phyloP scores from a whole-genome alignment of 2,329 filamentous ascomycete genomes.

The Aureobasidium sp. region DNA sequence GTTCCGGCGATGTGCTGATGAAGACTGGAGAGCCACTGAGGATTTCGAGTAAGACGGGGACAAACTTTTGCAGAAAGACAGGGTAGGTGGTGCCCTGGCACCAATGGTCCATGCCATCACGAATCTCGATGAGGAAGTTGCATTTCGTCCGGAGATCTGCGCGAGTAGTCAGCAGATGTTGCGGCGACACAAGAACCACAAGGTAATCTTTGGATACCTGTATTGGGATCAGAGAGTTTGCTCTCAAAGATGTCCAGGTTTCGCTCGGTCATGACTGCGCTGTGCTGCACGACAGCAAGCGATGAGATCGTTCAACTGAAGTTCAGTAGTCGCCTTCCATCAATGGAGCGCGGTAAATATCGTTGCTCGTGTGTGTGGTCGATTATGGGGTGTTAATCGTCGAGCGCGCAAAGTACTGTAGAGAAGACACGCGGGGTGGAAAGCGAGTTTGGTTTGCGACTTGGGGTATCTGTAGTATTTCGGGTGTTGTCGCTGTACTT shows the following conservation, averaged over 20 bases:
- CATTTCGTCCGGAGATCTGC: slow-evolving; percentile 50
- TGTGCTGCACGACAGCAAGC: slow-evolving; percentile 2
- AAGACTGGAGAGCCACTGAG: slow-evolving; percentile 83
- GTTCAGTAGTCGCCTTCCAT: slow-evolving; percentile 2
- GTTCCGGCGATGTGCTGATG: slow-evolving; percentile 80
- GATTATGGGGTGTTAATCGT: neutral
- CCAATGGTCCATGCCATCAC: slow-evolving; percentile 88
- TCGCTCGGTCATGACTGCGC: slow-evolving; percentile 30
- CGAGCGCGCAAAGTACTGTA: slow-evolving; percentile 3
- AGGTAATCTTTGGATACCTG: slow-evolving; percentile 2
- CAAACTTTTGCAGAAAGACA: slow-evolving; percentile 75
- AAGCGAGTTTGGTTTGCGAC: slow-evolving; percentile 8
- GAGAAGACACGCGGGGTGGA: slow-evolving; percentile 13
- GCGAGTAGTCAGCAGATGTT: neutral
- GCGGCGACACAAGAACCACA: neutral
- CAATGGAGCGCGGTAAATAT: neutral
- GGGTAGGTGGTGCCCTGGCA: slow-evolving; percentile 69
- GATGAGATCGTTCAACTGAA: neutral
- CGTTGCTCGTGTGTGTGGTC: neutral
- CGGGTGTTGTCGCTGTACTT: neutral
- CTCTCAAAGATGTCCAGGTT: slow-evolving; percentile 41
- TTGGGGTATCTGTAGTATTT: neutral
- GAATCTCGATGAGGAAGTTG: slow-evolving; percentile 75
- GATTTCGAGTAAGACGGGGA: slow-evolving; percentile 83
- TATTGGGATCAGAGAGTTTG: slow-evolving; percentile 38